Evolutionary conservation across 2,329 filamentous ascomycete species (phyloP), one percentile per base, ranked within the genome.

Genomic region (Aspergillus hortae): DNA sequence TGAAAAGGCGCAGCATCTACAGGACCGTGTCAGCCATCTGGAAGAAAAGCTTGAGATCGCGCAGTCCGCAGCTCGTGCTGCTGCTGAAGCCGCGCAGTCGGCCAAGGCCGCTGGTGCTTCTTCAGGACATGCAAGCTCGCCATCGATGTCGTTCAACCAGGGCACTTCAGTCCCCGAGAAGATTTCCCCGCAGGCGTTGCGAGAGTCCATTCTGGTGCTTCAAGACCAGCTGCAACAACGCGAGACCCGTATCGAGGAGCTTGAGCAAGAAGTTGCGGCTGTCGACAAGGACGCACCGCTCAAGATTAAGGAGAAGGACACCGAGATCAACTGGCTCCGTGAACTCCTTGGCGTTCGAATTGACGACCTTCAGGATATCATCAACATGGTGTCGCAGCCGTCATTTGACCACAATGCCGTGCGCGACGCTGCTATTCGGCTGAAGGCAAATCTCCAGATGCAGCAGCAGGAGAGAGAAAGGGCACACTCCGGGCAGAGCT

Each of bases 151-250:
- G 23, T 70, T 73, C 42, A 68, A 59, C 25, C 65, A 71, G 55
- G 66, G 72, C 54, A 66, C 73, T 46, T 79, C 81, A 19, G 73
- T 85, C 4, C 88, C 90, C 0, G 90, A 94, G 69, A 95, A 88
- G 78, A 90, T 96, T 52, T 96, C 92, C 2, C 90, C 92, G 1
- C 92, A 97, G 72, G 94, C 94, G 6, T 82, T 99, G 30, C 88
- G 94, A 27, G 94, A 99, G 72, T 96, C 92, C 1, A 96, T 99
- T 66, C 86, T 95, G 73, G 94, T 96, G 15, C 79, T 99, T 23
- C 94, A 99, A 73, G 92, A 97, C 70, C 94, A 99, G 71, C 81
- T 99, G 6, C 94, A 97, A 70, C 90, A 94, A 62, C 91, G 94
- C 48, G 94, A 99, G 74, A 82, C 87, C 54, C 86, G 85, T 36